Percentiles rank a stretch among this genome's conserved stretches.
Conservation (phyloP, 768 basidiomycete species). For the Rubroboletus satanas region DNA sequence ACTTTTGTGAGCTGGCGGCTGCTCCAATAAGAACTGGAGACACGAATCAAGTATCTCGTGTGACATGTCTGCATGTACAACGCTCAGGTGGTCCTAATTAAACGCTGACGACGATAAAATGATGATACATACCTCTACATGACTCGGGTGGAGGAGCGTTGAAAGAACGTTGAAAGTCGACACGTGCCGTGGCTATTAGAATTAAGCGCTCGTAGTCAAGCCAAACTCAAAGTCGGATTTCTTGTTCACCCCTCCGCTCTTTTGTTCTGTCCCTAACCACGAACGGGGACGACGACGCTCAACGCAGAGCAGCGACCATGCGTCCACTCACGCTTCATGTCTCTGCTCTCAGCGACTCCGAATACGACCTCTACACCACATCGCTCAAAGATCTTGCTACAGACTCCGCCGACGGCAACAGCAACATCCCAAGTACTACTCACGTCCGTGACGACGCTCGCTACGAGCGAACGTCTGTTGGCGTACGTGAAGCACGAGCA, state of each 20-base stretch:
- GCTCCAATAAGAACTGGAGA: background rate
- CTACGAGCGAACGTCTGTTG: conserved; percentile 52
- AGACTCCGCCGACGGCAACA: conserved; percentile 29
- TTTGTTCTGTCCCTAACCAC: background rate
- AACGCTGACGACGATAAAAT: background rate
- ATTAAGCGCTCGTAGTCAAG: background rate
- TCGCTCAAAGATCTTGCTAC: conserved; percentile 52
- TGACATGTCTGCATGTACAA: conserved; percentile 7
- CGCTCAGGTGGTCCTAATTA: background rate
- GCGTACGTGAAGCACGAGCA: conserved; percentile 64
- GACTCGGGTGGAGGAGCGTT: background rate
- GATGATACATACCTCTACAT: conserved; percentile 4
- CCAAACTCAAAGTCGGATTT: background rate
- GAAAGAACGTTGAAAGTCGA: background rate
- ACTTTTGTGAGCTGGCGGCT: background rate
- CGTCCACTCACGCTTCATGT: conserved; percentile 65
- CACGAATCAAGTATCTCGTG: background rate
- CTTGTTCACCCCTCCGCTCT: background rate
- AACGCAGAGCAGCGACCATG: conserved; percentile 33
- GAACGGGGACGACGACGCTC: background rate
- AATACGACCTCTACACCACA: conserved; percentile 64
- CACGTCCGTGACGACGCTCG: conserved; percentile 40
- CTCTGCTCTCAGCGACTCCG: conserved; percentile 71
- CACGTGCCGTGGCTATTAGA: conserved; percentile 9
- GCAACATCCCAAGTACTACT: background rate